A percentile compares a stretch with the other conserved stretches of the same genome.
These are phyloP conservation scores for Solanum verrucosum DNA, from an alignment of 257 asterid species.

Conservation along the genomic window DNA sequence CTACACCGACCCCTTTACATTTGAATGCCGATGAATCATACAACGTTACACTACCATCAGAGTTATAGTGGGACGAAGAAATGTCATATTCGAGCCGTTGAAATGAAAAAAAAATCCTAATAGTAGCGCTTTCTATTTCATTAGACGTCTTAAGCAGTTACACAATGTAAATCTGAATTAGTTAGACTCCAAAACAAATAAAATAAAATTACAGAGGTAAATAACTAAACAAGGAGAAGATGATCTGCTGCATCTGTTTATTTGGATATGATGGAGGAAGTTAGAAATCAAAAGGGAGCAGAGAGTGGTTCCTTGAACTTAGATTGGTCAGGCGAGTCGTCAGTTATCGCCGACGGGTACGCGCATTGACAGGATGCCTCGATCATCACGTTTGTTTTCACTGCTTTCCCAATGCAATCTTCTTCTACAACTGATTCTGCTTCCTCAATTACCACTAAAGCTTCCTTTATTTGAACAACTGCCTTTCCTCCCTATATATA, in stretches of 20 bases:
- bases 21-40: neutral
- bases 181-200: neutral
- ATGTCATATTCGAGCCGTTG: neutral
- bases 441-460: conserved; percentile 9
- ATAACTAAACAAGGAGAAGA: neutral
- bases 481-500: neutral
- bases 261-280: neutral
- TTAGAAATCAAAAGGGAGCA: conserved; percentile 46
- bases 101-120: neutral
- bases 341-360: conserved; percentile 5
- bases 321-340: conserved; percentile 31
- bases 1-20: neutral
- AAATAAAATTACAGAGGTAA: neutral
- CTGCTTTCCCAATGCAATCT: neutral
- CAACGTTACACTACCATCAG: neutral
- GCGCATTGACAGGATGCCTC: conserved; percentile 49
- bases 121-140: neutral
- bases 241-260: neutral
- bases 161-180: neutral
- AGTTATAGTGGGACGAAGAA: neutral
- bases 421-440: conserved; percentile 3
- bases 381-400: neutral
- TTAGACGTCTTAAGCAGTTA: neutral
- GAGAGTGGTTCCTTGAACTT: conserved; percentile 53
- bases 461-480: conserved; percentile 17